Evolutionary conservation across 345 rosid genomes (phyloP).

Genomic region (Salix udensis): DNA sequence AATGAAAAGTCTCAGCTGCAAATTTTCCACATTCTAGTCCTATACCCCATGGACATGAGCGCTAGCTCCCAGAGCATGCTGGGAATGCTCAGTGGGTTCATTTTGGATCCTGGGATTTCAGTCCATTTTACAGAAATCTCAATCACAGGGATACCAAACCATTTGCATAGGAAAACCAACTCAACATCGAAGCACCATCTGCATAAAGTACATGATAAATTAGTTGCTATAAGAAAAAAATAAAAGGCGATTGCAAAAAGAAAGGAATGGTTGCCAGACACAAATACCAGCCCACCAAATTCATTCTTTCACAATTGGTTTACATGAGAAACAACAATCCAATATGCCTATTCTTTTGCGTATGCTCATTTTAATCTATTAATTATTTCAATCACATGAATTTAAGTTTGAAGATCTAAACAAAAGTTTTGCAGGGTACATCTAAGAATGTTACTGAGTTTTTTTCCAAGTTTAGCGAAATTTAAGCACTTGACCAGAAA

Average conservation of each 20-base stretch:
- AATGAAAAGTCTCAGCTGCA: slow-evolving; percentile 23
- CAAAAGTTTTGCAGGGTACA: too few relatives aligned
- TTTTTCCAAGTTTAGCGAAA: too few relatives aligned
- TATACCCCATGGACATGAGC: slow-evolving; percentile 83
- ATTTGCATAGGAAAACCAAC: slow-evolving; percentile 82
- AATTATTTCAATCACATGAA: too few relatives aligned
- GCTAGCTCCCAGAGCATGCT: slow-evolving; percentile 98
- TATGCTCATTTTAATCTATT: too few relatives aligned
- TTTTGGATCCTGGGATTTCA: slow-evolving; percentile 96
- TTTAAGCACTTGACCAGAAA: too few relatives aligned
- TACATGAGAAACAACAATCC: too few relatives aligned
- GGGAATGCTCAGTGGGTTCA: slow-evolving; percentile 79
- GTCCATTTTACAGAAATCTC: slow-evolving; percentile 95
- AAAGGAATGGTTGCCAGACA: background rate
- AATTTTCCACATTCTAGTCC: slow-evolving; percentile 78
- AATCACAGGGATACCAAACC: slow-evolving; percentile 59
- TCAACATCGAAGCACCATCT: slow-evolving; percentile 99
- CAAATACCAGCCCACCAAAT: too few relatives aligned
- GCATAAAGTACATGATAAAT: slow-evolving; percentile 15
- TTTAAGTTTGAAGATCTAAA: too few relatives aligned
- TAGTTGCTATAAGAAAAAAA: background rate
- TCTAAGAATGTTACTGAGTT: too few relatives aligned
- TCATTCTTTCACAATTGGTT: too few relatives aligned
- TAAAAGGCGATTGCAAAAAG: background rate
- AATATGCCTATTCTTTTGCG: too few relatives aligned